Conservation (phyloP, 441 rosid species). For the Lepidium campestre region DNA sequence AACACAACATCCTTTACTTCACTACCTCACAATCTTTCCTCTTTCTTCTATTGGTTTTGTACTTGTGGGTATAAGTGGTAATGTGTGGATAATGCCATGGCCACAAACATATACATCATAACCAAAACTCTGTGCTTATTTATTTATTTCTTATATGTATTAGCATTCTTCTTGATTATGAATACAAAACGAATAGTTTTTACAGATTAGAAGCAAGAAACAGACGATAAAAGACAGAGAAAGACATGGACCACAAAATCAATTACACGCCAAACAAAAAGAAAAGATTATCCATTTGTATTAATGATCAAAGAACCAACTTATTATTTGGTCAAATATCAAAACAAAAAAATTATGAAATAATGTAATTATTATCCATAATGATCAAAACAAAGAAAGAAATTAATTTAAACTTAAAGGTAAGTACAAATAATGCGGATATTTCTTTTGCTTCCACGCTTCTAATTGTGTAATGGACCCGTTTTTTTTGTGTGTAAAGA, state of each 20-base stretch:
- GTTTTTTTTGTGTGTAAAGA: not conserved
- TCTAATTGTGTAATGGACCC: not conserved
- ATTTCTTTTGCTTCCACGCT: conserved; percentile 21
- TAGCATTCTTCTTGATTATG: conserved; percentile 13
- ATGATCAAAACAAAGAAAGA: not conserved
- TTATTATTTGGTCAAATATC: too few relatives aligned
- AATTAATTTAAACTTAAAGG: not conserved
- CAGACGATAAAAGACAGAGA: not conserved
- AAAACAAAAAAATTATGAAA: too few relatives aligned
- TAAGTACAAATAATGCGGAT: not conserved
- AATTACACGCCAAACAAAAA: not conserved
- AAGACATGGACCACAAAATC: conserved; percentile 7
- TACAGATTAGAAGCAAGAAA: too few relatives aligned
- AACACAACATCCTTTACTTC: not conserved
- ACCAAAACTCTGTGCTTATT: not conserved
- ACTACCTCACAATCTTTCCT: not conserved
- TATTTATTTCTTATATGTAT: not conserved
- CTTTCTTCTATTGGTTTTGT: not conserved
- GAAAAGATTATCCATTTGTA: not conserved
- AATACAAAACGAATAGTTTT: too few relatives aligned
- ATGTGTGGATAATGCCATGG: not conserved
- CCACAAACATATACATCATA: not conserved
- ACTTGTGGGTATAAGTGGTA: not conserved
- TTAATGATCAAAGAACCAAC: not conserved
- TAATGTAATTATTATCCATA: not conserved